Base-by-base conservation (phyloP, 2,329 filamentous ascomycete species). In the Sphaerulina musiva region DNA sequence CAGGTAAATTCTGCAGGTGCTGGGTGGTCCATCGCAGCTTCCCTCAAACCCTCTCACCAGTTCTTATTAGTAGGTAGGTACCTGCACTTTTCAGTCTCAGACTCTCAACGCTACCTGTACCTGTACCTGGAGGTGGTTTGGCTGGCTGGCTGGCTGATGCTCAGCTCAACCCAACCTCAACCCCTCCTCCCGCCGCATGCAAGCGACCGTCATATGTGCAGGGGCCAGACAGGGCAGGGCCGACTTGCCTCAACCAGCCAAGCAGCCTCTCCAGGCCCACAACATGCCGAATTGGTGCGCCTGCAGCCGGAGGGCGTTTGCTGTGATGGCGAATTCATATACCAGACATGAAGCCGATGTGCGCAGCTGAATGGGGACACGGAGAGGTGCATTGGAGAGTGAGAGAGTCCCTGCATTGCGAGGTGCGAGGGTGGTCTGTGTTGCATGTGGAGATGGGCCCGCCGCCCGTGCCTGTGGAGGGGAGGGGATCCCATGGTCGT, bases 221-320 rank as follows among this genome's bases (percentile, higher is more conserved):
- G 48, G 47, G 48, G 43, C 20, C 20, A 20, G 20, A 20, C 20
- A 20, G 20, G 20, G 20, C 20, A 20, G 40, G 48, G 23, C 48
- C 48, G 48, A 51, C 7, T 51, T 38, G 42, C n/a, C 50, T 47
- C 50, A 52, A 40, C 43, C 50, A 52, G 46, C 46, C 43, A 29
- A 44, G 26, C 17, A 6, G 23, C 34, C 6, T 38, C 34, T 38
- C 6, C 29, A 20, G 43, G 38, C 38, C 38, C 38, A 26, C 23
- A 39, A 44, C 23, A 12, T 42, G 47, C 46, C 41, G 7, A 31
- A 23, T 29, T 26, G 14, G 23, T 7, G 38, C 38, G 23, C 10
- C 26, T 29, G 40, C 41, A 6, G 26, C 26, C 5, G 29, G 26
- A 29, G 48, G 29, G 51, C 29, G 39, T 48, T 17, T 49, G 29